A percentile compares a stretch with the other conserved stretches of the same genome.
Conservation (phyloP, 2,329 filamentous ascomycete genomes). For the Cryphonectria nitschkei region DNA sequence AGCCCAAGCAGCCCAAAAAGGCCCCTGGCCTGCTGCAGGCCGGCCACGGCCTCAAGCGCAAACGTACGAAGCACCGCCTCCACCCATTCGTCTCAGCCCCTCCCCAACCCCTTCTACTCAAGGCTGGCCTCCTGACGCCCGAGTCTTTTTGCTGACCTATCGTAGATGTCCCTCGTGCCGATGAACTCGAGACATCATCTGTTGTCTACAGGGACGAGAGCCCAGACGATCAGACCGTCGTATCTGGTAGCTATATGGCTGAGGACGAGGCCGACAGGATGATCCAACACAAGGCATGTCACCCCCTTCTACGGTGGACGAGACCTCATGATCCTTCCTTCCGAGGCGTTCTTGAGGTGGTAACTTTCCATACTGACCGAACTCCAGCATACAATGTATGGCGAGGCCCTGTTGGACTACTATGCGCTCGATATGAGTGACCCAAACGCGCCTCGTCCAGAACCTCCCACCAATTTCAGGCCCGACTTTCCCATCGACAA, state of each 20-base stretch:
- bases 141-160: constrained; percentile 32
- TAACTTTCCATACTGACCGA: constrained; percentile 54
- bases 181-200: constrained; percentile 62
- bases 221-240: constrained; percentile 80
- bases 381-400: constrained; percentile 87
- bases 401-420: constrained; percentile 92
- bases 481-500: constrained; percentile 93
- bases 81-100: constrained; percentile 5
- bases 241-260: constrained; percentile 81
- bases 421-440: constrained; percentile 87
- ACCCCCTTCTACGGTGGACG: neutral
- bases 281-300: constrained; percentile 47
- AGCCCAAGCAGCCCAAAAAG: constrained; percentile 76
- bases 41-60: constrained; percentile 21
- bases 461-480: constrained; percentile 84
- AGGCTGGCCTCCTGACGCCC: constrained; percentile 18
- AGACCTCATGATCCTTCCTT: neutral
- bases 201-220: constrained; percentile 62
- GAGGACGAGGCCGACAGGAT: constrained; percentile 77
- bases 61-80: constrained; percentile 17
- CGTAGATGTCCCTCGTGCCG: constrained; percentile 47
- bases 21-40: constrained; percentile 46
- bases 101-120: no score
- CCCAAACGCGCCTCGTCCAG: constrained; percentile 70
- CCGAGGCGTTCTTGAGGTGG: neutral